A percentile compares a stretch with the other conserved stretches of the same genome.
Evolutionary conservation across 331 rosid genomes (phyloP).

Genomic region (Cucumis variabilis): DNA sequence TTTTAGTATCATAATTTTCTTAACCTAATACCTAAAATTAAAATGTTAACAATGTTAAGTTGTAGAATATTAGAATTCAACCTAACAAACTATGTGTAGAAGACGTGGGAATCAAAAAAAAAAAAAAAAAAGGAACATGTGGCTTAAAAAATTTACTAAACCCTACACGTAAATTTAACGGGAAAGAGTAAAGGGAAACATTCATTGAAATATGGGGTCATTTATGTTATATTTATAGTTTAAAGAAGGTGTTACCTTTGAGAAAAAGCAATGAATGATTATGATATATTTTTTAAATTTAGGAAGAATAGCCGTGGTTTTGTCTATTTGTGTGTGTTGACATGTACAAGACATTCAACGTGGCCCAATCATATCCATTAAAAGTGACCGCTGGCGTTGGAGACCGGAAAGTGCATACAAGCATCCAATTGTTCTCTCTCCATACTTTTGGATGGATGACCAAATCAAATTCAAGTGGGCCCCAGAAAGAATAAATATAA

Average conservation of each 20-base stretch:
- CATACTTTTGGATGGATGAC: background rate
- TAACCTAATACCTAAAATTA: too few relatives aligned
- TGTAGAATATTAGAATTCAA: background rate
- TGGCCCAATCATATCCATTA: background rate
- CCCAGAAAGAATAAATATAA: background rate
- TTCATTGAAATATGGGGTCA: background rate
- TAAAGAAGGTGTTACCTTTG: background rate
- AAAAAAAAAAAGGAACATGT: background rate
- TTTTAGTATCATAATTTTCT: too few relatives aligned
- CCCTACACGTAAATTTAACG: background rate
- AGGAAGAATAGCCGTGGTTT: background rate
- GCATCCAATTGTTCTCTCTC: constrained; percentile 19
- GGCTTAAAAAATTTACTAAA: background rate
- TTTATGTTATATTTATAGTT: background rate
- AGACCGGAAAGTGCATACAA: constrained; percentile 20
- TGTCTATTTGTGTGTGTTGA: constrained; percentile 7
- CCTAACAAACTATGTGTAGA: background rate
- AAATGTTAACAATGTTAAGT: too few relatives aligned
- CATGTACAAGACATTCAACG: constrained; percentile 15
- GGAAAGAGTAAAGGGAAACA: background rate
- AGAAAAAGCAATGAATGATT: background rate
- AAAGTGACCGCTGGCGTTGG: constrained; percentile 20
- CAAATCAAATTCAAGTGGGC: constrained; percentile 12
- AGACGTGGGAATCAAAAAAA: background rate
- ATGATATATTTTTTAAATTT: background rate